Evolutionary conservation across 1,284 basidiomycete species (phyloP), one percentile per base, ranked within the genome.

Genomic region (Ustilago hordei): DNA sequence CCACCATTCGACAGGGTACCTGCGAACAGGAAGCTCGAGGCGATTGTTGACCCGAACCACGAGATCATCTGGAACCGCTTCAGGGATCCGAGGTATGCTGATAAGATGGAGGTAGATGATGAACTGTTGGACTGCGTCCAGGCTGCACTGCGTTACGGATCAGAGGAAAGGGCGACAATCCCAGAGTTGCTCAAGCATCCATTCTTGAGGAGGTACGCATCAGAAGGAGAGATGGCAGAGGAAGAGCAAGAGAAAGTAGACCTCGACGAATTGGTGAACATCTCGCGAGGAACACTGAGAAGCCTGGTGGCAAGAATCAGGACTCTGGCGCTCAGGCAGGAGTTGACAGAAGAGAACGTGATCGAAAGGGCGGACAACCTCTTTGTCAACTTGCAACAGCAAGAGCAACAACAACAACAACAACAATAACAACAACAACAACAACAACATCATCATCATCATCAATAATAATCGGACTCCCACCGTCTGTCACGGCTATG

Each of bases 1-100:
- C 95, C 95, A 67, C 93, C 95, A 3, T 99, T 99, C 87, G 91
- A 92, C 69, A 92, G 92, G 36, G 89, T 95, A 13, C 92, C 92
- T 1, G 93, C 95, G 64, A 94, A 95, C 75, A 92, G 93, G 79
- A 95, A 95, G 88, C 92, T 95, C 90, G 92, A 92, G 77, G 92
- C 92, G 8, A 96, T 96, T 72, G 92, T 93, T 5, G 92, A 95
- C 86, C 87, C 89, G 8, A 87, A 88, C 4, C 89, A 93, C 79
- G 86, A 88, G 35, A 95, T 96, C 74, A 90, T 92, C 11, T 96
- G 91, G 84, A 92, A 93, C 0, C 90, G 91, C 41, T 90, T 89
- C 34, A 88, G 91, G 0, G 86, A 88, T 13, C 92, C 92, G 2
- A 87, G 89, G 8, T 86, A 89, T 23, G 61, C 75, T 58, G 43